These are phyloP conservation scores for Monilinia aucupariae DNA, from an alignment of 2,329 filamentous ascomycete genomes.

Conservation along the genomic window DNA sequence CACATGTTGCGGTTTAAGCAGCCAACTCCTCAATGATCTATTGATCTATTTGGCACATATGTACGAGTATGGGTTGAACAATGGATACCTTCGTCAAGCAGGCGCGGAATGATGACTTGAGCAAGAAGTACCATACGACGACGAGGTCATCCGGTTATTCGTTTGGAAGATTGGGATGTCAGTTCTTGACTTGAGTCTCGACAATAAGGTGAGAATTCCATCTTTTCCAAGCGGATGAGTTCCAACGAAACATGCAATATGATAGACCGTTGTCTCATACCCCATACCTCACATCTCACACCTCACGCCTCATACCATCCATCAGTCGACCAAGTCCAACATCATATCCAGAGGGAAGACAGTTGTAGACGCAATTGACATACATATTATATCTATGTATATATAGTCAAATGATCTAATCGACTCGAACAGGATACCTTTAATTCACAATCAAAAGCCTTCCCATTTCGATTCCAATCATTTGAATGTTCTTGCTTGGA, in stretches of 20 bases:
- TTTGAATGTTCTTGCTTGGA: constrained; percentile 1
- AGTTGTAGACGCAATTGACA: background rate
- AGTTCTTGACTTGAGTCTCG: background rate
- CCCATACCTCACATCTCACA: no score
- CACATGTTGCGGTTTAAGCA: no score
- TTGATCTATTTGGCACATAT: background rate
- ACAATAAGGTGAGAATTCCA: background rate
- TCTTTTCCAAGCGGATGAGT: background rate
- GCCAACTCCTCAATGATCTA: background rate
- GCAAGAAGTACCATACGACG: background rate
- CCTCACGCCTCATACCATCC: no score
- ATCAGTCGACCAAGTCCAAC: background rate
- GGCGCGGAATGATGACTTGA: background rate
- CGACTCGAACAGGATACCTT: background rate
- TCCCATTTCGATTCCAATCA: background rate
- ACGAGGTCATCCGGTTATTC: background rate
- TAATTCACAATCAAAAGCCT: background rate
- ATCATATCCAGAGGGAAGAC: background rate
- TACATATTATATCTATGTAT: background rate
- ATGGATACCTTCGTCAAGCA: background rate
- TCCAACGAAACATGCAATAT: background rate
- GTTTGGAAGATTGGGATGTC: background rate
- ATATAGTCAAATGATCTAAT: background rate
- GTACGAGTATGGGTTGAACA: background rate
- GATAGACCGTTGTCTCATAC: background rate